Percentiles rank a stretch among this genome's conserved stretches.
phyloP scores from a whole-genome alignment of 2,329 filamentous ascomycete genomes.

The Tolypocladium ophioglossoides region DNA sequence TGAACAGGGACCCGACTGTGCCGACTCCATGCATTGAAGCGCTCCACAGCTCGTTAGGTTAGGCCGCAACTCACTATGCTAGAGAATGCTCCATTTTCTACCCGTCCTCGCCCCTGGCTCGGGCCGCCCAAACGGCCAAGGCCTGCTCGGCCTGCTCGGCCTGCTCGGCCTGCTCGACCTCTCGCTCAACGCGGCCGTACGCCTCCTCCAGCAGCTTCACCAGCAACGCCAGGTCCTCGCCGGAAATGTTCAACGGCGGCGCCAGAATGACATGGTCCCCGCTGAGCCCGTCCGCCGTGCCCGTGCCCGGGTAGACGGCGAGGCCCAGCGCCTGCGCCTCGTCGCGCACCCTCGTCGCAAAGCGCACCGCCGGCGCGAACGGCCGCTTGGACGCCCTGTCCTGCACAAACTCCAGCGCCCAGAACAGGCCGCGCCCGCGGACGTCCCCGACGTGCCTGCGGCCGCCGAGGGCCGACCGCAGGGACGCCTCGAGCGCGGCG shows the following conservation, averaged over 20 bases:
- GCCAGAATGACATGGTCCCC: conserved; percentile 66
- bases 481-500: conserved; percentile 27
- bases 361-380: conserved; percentile 18
- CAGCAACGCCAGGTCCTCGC: conserved; percentile 10
- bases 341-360: conserved; percentile 17
- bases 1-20: too few relatives aligned
- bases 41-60: too few relatives aligned
- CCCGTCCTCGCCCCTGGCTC: too few relatives aligned
- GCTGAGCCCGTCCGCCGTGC: conserved; percentile 45
- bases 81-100: too few relatives aligned
- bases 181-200: conserved; percentile 3
- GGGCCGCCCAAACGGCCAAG: too few relatives aligned
- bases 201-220: conserved; percentile 5
- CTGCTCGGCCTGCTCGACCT: too few relatives aligned
- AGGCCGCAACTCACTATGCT: too few relatives aligned
- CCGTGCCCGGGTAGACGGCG: conserved; percentile 51
- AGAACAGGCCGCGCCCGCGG: conserved; percentile 45
- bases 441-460: conserved; percentile 48
- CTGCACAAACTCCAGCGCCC: conserved; percentile 34
- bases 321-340: conserved; percentile 22
- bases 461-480: conserved; percentile 30
- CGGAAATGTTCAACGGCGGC: conserved; percentile 55
- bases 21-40: too few relatives aligned
- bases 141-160: too few relatives aligned
- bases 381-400: conserved; percentile 22